Base-by-base conservation (phyloP, 306 rosid genomes). In the Luffa aegyptiaca region DNA sequence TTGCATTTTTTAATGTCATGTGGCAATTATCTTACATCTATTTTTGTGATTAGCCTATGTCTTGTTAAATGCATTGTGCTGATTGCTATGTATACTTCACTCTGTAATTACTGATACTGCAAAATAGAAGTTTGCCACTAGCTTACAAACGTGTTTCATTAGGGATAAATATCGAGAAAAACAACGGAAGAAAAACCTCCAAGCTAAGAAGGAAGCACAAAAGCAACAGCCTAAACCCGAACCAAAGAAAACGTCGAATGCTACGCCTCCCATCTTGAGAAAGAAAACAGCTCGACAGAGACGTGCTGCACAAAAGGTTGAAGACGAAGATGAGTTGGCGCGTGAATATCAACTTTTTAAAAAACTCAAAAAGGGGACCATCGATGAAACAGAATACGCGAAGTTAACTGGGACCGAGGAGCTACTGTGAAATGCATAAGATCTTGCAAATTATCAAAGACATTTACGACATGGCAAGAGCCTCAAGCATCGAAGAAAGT, bases 161-260 rank as follows among this genome's bases (percentile, higher is more conserved):
- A 94, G 97, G 86, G 98, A 92, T 83, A 94, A 94, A 82, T 85
- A 93, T 37, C 91, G 97, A 3, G 86, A 94, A 89, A 94, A 90
- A 77, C 98, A 92, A 84, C 85, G 98, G 80, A 89, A 80, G 88
- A 90, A 83, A 86, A 92, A 94, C 82, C 82, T 94, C 74, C 86
- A 77, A 79, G 86, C 77, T 7, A 92, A 83, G 89, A 92, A 90
- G 86, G 97, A 88, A 86, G 92, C 89, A 69, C 84, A 81, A 80
- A 86, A 81, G 31, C 31, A 26, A 26, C 31, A 26, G 31, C 79
- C 81, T 33, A 92, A 84, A 80, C 87, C 87, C 63, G 75, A 86
- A 53, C 73, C 39, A 68, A 87, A 74, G 62, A 90, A 86, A 86
- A 83, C 80, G 44, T 75, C 85, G 17, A 83, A 84, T 51, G 71